A percentile compares a stretch with the other conserved stretches of the same genome.
phyloP scores from a whole-genome alignment of 106 monocot genomes.

The Iris macrosiphon region DNA sequence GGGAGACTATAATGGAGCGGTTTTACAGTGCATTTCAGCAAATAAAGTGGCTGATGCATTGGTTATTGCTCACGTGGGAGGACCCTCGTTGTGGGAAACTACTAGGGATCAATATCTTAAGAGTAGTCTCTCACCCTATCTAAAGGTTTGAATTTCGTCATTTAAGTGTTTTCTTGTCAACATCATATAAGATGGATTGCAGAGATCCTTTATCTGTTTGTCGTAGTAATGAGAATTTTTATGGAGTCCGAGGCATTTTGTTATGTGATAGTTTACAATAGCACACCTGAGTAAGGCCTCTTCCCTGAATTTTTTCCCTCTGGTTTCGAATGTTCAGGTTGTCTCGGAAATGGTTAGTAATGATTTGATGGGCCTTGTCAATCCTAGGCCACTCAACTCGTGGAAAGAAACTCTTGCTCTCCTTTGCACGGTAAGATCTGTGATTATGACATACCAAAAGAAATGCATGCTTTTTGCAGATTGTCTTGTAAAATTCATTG shows the following conservation, averaged over 20 bases:
- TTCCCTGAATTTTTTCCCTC: too few species aligned
- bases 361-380: slow-evolving; percentile 79
- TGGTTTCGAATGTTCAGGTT: slow-evolving; percentile 52
- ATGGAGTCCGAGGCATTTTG: too few species aligned
- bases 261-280: too few species aligned
- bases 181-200: too few species aligned
- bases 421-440: slow-evolving; percentile 73
- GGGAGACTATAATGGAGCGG: slow-evolving; percentile 86
- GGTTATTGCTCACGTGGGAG: slow-evolving; percentile 80
- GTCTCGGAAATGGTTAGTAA: slow-evolving; percentile 78
- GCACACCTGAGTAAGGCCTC: too few species aligned
- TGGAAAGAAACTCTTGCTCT: slow-evolving; percentile 97
- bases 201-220: too few species aligned
- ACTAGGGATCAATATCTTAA: slow-evolving; percentile 73
- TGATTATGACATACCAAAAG: too few species aligned
- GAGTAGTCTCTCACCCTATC: slow-evolving; percentile 53
- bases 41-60: slow-evolving; percentile 90
- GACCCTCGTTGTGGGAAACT: slow-evolving; percentile 60
- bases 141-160: slow-evolving; percentile 87
- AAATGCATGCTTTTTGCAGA: too few species aligned
- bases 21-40: slow-evolving; percentile 52
- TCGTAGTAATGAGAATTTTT: too few species aligned
- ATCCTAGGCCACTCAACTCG: slow-evolving; percentile 60
- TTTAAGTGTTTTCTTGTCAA: too few species aligned
- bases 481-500: too few species aligned